A percentile compares a stretch with the other conserved stretches of the same genome.
phyloP scores from a whole-genome alignment of 305 asterid species.

The Fraxinus greggii region DNA sequence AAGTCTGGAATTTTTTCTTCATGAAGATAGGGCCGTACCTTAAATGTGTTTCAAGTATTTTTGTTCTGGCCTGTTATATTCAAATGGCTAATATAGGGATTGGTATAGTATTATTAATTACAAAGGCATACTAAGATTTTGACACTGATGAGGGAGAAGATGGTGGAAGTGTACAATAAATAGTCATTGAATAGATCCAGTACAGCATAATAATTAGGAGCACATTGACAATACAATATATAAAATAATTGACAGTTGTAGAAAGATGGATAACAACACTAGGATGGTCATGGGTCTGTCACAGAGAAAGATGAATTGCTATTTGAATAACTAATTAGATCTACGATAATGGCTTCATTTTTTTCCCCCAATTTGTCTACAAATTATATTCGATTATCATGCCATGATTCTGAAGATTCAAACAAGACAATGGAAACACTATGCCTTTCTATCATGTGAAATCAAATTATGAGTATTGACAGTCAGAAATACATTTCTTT shows the following conservation, averaged over 20 bases:
- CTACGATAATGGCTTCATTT: background rate
- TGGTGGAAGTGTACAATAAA: background rate
- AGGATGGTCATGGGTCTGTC: background rate
- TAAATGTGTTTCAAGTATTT: background rate
- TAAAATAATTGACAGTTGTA: background rate
- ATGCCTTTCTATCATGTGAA: background rate
- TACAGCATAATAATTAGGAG: background rate
- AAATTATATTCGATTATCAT: background rate
- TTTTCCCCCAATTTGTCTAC: background rate
- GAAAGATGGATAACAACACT: background rate
- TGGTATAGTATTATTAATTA: background rate
- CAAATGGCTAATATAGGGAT: background rate
- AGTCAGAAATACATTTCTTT: background rate
- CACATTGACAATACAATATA: background rate
- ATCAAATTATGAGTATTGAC: background rate
- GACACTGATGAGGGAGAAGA: background rate
- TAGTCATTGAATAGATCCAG: background rate
- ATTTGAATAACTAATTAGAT: background rate
- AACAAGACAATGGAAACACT: background rate
- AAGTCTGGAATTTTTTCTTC: background rate
- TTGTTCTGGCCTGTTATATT: background rate
- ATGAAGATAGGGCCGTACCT: background rate
- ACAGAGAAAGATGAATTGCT: background rate
- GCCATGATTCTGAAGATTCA: background rate
- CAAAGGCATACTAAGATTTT: background rate